Percentiles rank a stretch among this genome's conserved stretches.
phyloP scores from a whole-genome alignment of 1,139 yeast species.

The Meyerozyma carpophila region DNA sequence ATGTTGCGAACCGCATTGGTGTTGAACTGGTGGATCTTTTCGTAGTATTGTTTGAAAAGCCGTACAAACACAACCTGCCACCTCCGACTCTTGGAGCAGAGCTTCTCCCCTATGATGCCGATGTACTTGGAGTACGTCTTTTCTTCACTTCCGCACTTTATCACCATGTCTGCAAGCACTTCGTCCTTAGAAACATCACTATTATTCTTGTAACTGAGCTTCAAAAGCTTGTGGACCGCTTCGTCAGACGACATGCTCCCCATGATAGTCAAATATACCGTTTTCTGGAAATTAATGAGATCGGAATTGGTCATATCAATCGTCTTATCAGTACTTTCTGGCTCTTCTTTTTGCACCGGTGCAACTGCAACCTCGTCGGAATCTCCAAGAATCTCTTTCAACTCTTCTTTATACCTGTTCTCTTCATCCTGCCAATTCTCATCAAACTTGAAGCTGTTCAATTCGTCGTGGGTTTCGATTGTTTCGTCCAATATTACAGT shows the following conservation, averaged over 20 bases:
- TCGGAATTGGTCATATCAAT: slow-evolving; percentile 68
- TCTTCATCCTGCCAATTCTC: slow-evolving; percentile 28
- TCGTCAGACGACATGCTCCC: slow-evolving; percentile 94
- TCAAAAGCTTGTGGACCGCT: slow-evolving; percentile 79
- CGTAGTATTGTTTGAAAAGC: slow-evolving; percentile 55
- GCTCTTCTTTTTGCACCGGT: neutral
- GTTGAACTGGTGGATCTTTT: slow-evolving; percentile 60
- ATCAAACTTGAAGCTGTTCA: slow-evolving; percentile 53
- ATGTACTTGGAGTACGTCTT: slow-evolving; percentile 82
- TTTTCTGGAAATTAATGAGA: slow-evolving; percentile 59
- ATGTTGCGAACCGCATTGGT: slow-evolving; percentile 71
- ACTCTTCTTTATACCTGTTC: slow-evolving; percentile 5
- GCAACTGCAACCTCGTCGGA: neutral
- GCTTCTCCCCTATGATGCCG: slow-evolving; percentile 71
- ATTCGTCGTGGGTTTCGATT: slow-evolving; percentile 39
- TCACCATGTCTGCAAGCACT: slow-evolving; percentile 65
- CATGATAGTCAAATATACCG: slow-evolving; percentile 77
- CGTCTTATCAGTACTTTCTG: slow-evolving; percentile 3
- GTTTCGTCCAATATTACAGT: slow-evolving; percentile 50
- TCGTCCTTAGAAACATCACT: slow-evolving; percentile 18
- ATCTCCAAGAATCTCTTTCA: neutral
- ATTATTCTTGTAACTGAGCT: slow-evolving; percentile 35
- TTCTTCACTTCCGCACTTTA: slow-evolving; percentile 84
- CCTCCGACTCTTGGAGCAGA: slow-evolving; percentile 40
- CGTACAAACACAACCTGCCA: slow-evolving; percentile 56